Conservation (phyloP, 2,329 filamentous ascomycete genomes). For the Emmonsia crescens region DNA sequence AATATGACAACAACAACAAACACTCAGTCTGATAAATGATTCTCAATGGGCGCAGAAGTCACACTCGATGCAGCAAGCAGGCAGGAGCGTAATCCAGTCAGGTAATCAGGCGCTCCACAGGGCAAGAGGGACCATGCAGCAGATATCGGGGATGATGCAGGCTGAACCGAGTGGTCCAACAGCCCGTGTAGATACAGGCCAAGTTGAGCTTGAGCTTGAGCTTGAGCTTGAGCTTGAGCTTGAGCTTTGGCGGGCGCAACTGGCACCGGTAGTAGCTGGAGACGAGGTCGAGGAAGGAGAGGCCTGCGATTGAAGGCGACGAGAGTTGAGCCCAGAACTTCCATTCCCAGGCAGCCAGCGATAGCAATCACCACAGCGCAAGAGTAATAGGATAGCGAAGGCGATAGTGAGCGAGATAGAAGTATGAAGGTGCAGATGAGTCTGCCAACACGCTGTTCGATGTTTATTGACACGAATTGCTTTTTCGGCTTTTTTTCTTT, state of each 20-base stretch:
- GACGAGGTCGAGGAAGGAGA: background rate
- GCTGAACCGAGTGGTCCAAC: background rate
- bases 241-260: background rate
- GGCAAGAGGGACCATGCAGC: background rate
- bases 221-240: background rate
- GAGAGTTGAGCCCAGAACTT: background rate
- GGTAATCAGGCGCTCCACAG: background rate
- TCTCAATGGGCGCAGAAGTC: background rate
- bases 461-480: background rate
- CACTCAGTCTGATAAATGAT: background rate
- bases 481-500: background rate
- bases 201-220: too few species aligned
- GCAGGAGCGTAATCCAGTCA: background rate
- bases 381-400: background rate
- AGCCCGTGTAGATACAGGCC: background rate
- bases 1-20: background rate
- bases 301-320: background rate
- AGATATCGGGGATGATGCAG: background rate
- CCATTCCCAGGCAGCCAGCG: conserved; percentile 8
- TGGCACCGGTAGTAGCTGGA: background rate
- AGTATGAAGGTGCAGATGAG: background rate
- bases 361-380: background rate
- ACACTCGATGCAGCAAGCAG: background rate
- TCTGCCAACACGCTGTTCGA: background rate
- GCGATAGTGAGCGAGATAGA: background rate